Percentiles rank a stretch among this genome's conserved stretches.
phyloP scores from a whole-genome alignment of 1,284 basidiomycete species.

The Papiliotrema terrestris region DNA sequence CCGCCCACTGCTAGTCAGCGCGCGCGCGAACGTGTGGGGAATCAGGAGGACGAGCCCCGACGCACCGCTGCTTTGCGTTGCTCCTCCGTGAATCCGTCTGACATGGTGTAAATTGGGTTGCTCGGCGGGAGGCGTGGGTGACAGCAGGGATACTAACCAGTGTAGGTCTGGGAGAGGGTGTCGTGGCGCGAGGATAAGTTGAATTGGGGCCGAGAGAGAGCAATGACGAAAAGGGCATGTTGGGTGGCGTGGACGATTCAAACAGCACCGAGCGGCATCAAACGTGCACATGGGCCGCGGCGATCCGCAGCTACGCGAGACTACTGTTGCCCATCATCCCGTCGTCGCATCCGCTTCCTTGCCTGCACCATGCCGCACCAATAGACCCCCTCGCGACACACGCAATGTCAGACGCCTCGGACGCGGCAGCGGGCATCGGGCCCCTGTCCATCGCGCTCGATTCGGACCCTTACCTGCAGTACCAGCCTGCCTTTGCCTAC shows the following conservation, averaged over 20 bases:
- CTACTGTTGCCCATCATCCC: no score
- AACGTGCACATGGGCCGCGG: no score
- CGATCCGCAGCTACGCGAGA: no score
- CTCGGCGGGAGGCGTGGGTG: no score
- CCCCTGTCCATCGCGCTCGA: background rate
- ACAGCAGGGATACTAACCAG: no score
- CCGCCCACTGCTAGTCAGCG: conserved; percentile 11
- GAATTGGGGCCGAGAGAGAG: no score
- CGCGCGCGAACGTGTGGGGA: conserved; percentile 2
- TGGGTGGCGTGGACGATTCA: no score
- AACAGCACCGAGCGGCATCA: no score
- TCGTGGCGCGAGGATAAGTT: no score
- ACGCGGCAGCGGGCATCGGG: background rate
- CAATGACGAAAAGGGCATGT: no score
- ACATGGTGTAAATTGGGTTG: conserved; percentile 1
- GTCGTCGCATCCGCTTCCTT: background rate
- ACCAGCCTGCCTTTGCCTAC: conserved; percentile 71
- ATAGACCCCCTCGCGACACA: background rate
- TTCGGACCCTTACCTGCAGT: conserved; percentile 69
- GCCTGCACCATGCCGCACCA: background rate
- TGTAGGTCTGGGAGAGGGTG: no score
- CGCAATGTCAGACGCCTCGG: background rate
- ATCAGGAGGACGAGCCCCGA: background rate
- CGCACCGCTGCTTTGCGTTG: conserved; percentile 9
- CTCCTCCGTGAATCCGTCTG: conserved; percentile 10